Evolutionary conservation across 2,329 filamentous ascomycete genomes (phyloP), one percentile per base, ranked within the genome.

Genomic region (Coniochaeta prunicola): DNA sequence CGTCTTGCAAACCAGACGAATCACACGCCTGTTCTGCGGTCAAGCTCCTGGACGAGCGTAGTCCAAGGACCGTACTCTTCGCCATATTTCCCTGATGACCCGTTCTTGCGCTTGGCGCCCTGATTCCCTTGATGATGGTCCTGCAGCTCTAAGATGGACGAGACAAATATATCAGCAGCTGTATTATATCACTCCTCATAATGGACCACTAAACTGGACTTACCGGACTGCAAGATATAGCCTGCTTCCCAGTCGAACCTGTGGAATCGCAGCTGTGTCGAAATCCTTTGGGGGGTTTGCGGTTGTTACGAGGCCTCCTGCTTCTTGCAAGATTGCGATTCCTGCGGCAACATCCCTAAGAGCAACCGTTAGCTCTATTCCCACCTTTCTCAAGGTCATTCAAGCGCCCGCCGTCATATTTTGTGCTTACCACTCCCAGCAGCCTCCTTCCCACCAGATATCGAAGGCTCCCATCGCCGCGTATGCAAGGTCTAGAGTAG

Each of bases 381-480:
- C n/a, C 59, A 57, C 60, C 31, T 59, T 13, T 13, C 33, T n/a
- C 31, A 13, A 30, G 26, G 13, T 19, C 24, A 2, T 13, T 17
- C 33, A 34, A 26, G n/a, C 17, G 30, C 17, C 36, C 17, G 4
- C 24, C 13, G 30, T 34, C 17, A 7, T 10, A 36, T 36, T 2
- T 48, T 15, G 28, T 45, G 70, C 78, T 63, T 65, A 86, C 85
- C 89, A 92, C 71, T 91, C 89, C 88, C 88, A 91, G 66, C 88
- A 91, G 0, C 88, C 88, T 3, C 88, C 89, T 68, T 92, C 88
- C 88, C 88, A 92, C 88, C 89, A 91, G 12, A 91, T 90, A 71
- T 92, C 89, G 64, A 91, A 86, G 0, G 84, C 78, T 0, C 89
- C 89, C 80, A 89, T 89, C 13, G 89, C 89, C 10, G 84, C 83